These are phyloP conservation scores for Dichomitus squalens DNA, from an alignment of 1,284 basidiomycete genomes.

Conservation along the genomic window DNA sequence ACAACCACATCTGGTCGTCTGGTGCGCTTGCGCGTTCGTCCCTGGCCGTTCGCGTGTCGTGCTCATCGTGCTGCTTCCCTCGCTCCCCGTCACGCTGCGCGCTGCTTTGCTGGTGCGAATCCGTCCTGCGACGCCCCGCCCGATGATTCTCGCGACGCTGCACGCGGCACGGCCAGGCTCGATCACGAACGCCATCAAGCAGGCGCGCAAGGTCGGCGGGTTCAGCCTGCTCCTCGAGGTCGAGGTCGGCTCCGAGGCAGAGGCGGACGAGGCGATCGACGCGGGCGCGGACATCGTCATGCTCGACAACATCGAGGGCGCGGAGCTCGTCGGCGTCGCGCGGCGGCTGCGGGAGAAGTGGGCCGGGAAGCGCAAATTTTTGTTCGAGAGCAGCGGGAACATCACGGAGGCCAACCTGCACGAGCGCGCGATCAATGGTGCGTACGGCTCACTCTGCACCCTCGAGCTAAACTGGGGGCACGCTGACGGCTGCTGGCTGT, in stretches of 20 bases:
- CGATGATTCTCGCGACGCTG: neutral
- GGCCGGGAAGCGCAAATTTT: slow-evolving; percentile 78
- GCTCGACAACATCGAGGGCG: slow-evolving; percentile 94
- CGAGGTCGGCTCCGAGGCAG: slow-evolving; percentile 86
- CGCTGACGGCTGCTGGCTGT: slow-evolving; percentile 16
- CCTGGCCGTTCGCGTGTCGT: neutral
- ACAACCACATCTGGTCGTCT: slow-evolving; percentile 98
- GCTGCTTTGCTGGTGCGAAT: no score
- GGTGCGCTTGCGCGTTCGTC: slow-evolving; percentile 61
- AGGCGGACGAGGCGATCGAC: slow-evolving; percentile 94
- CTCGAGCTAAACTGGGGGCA: neutral
- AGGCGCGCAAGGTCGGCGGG: slow-evolving; percentile 88
- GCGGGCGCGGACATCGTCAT: slow-evolving; percentile 98
- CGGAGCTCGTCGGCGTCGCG: slow-evolving; percentile 70
- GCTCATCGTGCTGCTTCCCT: neutral
- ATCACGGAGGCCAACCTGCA: slow-evolving; percentile 85
- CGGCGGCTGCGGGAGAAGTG: slow-evolving; percentile 75
- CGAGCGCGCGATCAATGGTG: slow-evolving; percentile 76
- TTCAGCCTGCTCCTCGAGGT: slow-evolving; percentile 95
- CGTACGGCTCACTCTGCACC: slow-evolving; percentile 26
- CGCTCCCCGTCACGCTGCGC: neutral
- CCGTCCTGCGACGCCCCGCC: no score
- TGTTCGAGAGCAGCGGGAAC: slow-evolving; percentile 91
- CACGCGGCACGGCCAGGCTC: slow-evolving; percentile 68
- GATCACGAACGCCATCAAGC: slow-evolving; percentile 85